Evolutionary conservation across 2,329 filamentous ascomycete species (phyloP).

Genomic region (Diaporthe australafricana): DNA sequence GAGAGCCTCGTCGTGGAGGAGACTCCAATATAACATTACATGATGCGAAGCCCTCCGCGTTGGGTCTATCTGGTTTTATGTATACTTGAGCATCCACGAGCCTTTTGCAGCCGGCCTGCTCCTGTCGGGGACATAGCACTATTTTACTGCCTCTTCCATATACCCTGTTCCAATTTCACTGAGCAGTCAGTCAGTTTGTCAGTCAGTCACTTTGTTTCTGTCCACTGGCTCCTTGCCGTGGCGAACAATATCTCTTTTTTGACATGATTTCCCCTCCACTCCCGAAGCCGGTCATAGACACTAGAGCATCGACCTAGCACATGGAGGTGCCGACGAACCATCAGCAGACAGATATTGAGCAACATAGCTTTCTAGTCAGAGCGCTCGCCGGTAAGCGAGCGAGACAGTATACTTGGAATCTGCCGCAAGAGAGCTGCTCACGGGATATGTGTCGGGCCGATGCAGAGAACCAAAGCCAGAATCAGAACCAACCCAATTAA

Average conservation of each 20-base stretch:
- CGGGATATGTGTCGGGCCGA: conserved; percentile 30
- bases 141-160: not conserved
- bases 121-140: not conserved
- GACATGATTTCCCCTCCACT: not conserved
- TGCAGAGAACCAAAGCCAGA: not conserved
- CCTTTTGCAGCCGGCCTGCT: not conserved
- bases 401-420: not conserved
- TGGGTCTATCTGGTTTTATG: not conserved
- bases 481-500: not conserved
- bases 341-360: not conserved
- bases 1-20: not conserved
- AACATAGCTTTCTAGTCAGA: not conserved
- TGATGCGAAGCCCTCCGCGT: not conserved
- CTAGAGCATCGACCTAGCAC: not conserved
- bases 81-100: not conserved
- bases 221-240: not conserved
- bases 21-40: not conserved
- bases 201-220: not conserved
- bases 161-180: not conserved
- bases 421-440: not conserved
- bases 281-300: not conserved
- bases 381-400: not conserved
- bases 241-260: not conserved
- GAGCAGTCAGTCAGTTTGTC: not conserved
- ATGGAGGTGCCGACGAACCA: not conserved